These are phyloP conservation scores for Celoporthe dispersa DNA, from an alignment of 2,329 filamentous ascomycete genomes.

Conservation along the genomic window DNA sequence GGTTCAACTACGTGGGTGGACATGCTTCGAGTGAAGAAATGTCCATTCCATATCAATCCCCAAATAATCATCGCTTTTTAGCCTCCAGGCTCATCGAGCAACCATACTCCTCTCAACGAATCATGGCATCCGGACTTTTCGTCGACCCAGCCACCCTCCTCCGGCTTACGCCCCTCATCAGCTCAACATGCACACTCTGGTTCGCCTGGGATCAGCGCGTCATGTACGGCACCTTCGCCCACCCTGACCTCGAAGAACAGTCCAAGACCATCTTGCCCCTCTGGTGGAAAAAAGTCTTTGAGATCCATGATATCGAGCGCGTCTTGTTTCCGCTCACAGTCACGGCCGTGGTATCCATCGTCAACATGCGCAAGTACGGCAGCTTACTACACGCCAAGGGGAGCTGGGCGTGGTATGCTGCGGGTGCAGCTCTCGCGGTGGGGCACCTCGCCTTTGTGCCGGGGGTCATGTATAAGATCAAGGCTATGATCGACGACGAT, in stretches of 20 bases:
- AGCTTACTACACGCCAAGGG: conserved; percentile 11
- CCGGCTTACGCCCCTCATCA: conserved; percentile 38
- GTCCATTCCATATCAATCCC: too few relatives aligned
- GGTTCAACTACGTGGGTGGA: not conserved
- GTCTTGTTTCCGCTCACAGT: conserved; percentile 37
- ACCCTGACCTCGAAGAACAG: conserved; percentile 19
- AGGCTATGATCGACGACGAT: conserved; percentile 35
- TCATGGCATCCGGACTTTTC: conserved; percentile 32
- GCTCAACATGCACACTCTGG: conserved; percentile 37
- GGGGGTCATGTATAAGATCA: conserved; percentile 36
- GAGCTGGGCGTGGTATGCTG: conserved; percentile 38
- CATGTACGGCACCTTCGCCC: conserved; percentile 28
- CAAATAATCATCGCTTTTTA: not conserved
- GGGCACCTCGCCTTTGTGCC: conserved; percentile 41
- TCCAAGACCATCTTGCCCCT: conserved; percentile 32
- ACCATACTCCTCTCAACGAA: not conserved
- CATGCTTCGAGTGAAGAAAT: not conserved
- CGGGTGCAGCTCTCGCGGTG: conserved; percentile 37
- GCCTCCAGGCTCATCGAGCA: not conserved
- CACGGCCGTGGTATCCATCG: conserved; percentile 35
- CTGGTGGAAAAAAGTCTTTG: conserved; percentile 36
- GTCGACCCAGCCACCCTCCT: conserved; percentile 34
- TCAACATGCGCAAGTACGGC: conserved; percentile 34
- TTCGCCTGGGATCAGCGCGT: conserved; percentile 35
- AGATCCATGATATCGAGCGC: conserved; percentile 26